phyloP scores from a whole-genome alignment of 2,329 filamentous ascomycete genomes.

The Chaetoscypha palmicola region DNA sequence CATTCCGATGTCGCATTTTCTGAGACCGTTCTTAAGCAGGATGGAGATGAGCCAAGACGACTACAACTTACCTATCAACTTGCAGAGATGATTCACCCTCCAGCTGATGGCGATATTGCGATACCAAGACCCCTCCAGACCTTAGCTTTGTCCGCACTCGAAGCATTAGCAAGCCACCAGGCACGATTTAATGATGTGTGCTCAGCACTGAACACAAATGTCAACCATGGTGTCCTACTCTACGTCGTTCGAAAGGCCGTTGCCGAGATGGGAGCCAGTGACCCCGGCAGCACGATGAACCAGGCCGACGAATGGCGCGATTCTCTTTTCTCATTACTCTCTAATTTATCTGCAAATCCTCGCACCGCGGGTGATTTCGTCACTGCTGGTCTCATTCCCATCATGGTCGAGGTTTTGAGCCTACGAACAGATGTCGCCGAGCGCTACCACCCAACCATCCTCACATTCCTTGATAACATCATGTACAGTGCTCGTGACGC shows the following conservation, averaged over 20 bases:
- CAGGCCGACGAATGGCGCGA: conserved; percentile 83
- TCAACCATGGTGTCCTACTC: conserved; percentile 91
- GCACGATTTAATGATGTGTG: conserved; percentile 74
- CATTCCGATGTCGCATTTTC: conserved; percentile 76
- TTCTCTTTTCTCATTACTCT: conserved; percentile 78
- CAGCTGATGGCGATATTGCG: conserved; percentile 57
- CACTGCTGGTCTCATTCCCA: conserved; percentile 79
- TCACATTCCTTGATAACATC: conserved; percentile 82
- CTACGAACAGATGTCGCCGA: conserved; percentile 76
- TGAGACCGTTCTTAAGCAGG: conserved; percentile 77
- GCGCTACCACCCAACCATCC: conserved; percentile 73
- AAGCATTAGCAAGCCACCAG: conserved; percentile 79
- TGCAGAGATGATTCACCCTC: conserved; percentile 82
- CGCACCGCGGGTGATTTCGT: conserved; percentile 79
- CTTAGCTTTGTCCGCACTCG: conserved; percentile 71
- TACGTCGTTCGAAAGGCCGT: conserved; percentile 90
- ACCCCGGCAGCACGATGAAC: conserved; percentile 53
- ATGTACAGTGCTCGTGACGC: conserved; percentile 81
- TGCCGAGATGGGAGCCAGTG: conserved; percentile 63
- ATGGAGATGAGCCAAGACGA: conserved; percentile 80
- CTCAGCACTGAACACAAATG: conserved; percentile 86
- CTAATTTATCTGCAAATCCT: conserved; percentile 68
- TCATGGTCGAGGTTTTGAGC: conserved; percentile 81
- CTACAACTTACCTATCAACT: conserved; percentile 90
- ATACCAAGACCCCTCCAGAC: conserved; percentile 76